Conservation (phyloP, 495 filamentous ascomycete genomes). For the Tetracladium setigerum region DNA sequence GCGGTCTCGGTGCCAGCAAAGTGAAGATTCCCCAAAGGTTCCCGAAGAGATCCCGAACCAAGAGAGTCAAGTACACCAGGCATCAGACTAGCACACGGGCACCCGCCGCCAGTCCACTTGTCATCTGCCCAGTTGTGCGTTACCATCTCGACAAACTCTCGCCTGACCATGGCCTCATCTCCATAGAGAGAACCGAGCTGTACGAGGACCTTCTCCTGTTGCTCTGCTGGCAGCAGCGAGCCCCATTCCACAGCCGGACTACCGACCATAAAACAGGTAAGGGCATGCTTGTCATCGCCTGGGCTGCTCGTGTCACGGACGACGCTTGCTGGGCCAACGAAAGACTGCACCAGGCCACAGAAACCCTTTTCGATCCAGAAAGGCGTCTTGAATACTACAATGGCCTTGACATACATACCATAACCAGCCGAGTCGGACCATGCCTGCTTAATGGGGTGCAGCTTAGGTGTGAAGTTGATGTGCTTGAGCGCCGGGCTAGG, state of each 20-base stretch:
- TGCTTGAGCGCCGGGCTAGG: constrained; percentile 26
- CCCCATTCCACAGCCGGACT: constrained; percentile 27
- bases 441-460: constrained; percentile 20
- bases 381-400: constrained; percentile 28
- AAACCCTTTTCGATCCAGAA: constrained; percentile 32
- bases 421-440: constrained; percentile 15
- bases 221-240: constrained; percentile 2
- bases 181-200: no score
- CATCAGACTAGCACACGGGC: no score
- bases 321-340: constrained; percentile 29
- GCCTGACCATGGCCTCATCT: no score
- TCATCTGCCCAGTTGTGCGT: no score
- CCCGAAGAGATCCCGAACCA: no score
- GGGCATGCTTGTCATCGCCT: constrained; percentile 25
- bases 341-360: constrained; percentile 29
- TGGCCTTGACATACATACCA: constrained; percentile 33
- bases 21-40: constrained; percentile 30
- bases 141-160: no score
- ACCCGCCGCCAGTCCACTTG: no score
- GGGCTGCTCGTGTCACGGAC: constrained; percentile 33
- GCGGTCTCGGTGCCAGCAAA: constrained; percentile 41
- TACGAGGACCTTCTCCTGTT: background rate
- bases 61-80: no score
- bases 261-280: constrained; percentile 36
- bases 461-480: constrained; percentile 27